Evolutionary conservation across 2,329 filamentous ascomycete species (phyloP).

Genomic region (Colletotrichum brevisporum): DNA sequence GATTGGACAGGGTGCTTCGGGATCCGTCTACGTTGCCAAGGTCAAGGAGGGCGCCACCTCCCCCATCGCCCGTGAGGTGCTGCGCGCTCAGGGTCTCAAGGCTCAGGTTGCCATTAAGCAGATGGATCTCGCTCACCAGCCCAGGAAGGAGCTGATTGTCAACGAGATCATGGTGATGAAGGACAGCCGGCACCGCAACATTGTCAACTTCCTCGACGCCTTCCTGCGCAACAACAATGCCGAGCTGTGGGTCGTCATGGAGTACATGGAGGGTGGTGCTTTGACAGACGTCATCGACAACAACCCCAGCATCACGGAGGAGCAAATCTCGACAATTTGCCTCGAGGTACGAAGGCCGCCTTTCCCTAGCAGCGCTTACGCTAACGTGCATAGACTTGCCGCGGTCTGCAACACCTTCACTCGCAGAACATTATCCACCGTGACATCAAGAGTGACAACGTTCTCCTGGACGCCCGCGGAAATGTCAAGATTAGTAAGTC

Average conservation of each 20-base stretch:
- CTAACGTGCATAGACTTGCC: slow-evolving; percentile 81
- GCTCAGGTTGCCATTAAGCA: slow-evolving; percentile 99
- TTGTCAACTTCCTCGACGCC: slow-evolving; percentile 98
- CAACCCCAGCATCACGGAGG: slow-evolving; percentile 92
- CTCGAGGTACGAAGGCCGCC: slow-evolving; percentile 78
- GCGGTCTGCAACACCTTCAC: slow-evolving; percentile 93
- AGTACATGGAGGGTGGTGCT: slow-evolving; percentile 99
- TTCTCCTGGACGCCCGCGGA: slow-evolving; percentile 91
- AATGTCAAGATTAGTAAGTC: slow-evolving; percentile 97
- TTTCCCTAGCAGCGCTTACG: not conserved
- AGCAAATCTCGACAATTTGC: slow-evolving; percentile 98
- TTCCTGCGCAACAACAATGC: slow-evolving; percentile 95
- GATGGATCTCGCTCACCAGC: slow-evolving; percentile 98
- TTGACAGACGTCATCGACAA: slow-evolving; percentile 99
- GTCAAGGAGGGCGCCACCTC: slow-evolving; percentile 92
- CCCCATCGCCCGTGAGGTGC: slow-evolving; percentile 81
- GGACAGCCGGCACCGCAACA: slow-evolving; percentile 97
- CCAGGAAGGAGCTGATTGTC: slow-evolving; percentile 97
- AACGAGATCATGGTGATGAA: slow-evolving; percentile 99
- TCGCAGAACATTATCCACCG: slow-evolving; percentile 97
- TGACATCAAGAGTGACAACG: slow-evolving; percentile 99
- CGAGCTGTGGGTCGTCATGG: slow-evolving; percentile 99
- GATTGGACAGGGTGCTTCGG: slow-evolving; percentile 97
- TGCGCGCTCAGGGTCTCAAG: slow-evolving; percentile 83
- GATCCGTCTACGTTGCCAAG: slow-evolving; percentile 97